Conservation (phyloP, 2,329 filamentous ascomycete genomes). For the Penicillium italicum region DNA sequence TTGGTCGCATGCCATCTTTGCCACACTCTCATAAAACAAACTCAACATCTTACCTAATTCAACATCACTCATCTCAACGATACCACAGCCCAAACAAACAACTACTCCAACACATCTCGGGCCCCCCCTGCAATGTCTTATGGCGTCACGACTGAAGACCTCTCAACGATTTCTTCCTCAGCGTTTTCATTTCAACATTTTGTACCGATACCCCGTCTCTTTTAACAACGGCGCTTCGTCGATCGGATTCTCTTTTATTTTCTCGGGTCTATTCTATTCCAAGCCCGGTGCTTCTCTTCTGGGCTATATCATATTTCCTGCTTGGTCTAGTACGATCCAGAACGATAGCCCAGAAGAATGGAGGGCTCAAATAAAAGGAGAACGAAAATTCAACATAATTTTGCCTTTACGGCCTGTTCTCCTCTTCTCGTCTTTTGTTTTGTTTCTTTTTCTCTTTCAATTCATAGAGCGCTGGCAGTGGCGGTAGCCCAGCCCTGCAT, state of each 20-base stretch:
- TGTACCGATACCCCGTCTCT: slow-evolving; percentile 37
- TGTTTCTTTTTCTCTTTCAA: slow-evolving; percentile 2
- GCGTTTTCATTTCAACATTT: slow-evolving; percentile 41
- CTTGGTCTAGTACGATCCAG: slow-evolving; percentile 12
- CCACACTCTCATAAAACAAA: slow-evolving; percentile 10
- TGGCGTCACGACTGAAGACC: slow-evolving; percentile 41
- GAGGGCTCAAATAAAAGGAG: slow-evolving; percentile 11
- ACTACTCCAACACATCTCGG: slow-evolving; percentile 24
- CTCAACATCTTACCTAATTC: slow-evolving; percentile 30
- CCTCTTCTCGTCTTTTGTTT: slow-evolving; percentile 3
- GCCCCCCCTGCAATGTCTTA: slow-evolving; percentile 32
- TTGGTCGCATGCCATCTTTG: slow-evolving; percentile 6
- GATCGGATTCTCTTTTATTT: slow-evolving; percentile 20
- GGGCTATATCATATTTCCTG: slow-evolving; percentile 5
- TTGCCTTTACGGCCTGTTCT: slow-evolving; percentile 1
- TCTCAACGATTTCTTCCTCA: slow-evolving; percentile 43
- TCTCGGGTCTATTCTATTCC: slow-evolving; percentile 7
- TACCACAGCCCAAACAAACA: slow-evolving; percentile 22
- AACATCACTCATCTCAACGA: slow-evolving; percentile 40
- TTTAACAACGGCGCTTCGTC: slow-evolving; percentile 28
- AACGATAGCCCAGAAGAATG: slow-evolving; percentile 7
- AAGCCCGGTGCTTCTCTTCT: slow-evolving; percentile 23
- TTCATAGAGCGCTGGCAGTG: slow-evolving; percentile 17
- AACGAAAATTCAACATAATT: slow-evolving; percentile 26
- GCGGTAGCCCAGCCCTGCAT: not conserved